Evolutionary conservation across 1,284 basidiomycete species (phyloP), one percentile per base, ranked within the genome.

Genomic region (Cryptococcus sp.): DNA sequence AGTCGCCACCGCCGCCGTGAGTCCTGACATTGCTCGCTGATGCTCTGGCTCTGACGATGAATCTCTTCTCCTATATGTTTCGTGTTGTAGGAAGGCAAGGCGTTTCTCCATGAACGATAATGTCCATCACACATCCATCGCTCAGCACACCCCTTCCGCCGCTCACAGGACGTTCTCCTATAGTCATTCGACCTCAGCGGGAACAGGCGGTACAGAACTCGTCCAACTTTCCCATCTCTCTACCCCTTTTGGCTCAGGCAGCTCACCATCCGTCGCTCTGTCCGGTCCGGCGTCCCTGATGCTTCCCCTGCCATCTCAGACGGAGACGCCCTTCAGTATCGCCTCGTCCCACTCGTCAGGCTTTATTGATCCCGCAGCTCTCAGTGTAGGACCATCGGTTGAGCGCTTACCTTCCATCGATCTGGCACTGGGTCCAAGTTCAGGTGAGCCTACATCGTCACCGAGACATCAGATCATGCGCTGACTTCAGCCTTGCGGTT

Each of bases 321-420:
- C 50, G 27, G 52, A 49, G 23, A 58, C 53, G 19, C 52, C 58
- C 8, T 61, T 57, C 43, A 54, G 50, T 35, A 54, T 55, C 6
- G 55, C 57, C n/a, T 51, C 60, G 11, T 60, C 61, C 6, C 52
- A 55, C 3, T 58, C 56, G 35, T 58, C 55, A 1, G 62, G 62
- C 4, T 66, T 66, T 30, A 56, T 66, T 19, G 62, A 66, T 53
- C 65, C 65, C 5, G 51, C 57, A 15, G 35, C 49, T 16, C 46
- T 66, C 3, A 58, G 57, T 8, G 58, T 57, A 1, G 64, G 64
- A 11, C 43, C 64, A 15, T 62, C 59, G 10, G 39, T 41, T 3
- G n/a, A 54, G 20, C 20, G 41, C 3, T 38, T 48, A 35, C 46
- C 46, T 2, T 8, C 11, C 3, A 40, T 51, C 16, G 15, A 51